A percentile compares a stretch with the other conserved stretches of the same genome.
These are phyloP conservation scores for Ustilago shanxiensis DNA, from an alignment of 1,284 basidiomycete species.

Conservation along the genomic window DNA sequence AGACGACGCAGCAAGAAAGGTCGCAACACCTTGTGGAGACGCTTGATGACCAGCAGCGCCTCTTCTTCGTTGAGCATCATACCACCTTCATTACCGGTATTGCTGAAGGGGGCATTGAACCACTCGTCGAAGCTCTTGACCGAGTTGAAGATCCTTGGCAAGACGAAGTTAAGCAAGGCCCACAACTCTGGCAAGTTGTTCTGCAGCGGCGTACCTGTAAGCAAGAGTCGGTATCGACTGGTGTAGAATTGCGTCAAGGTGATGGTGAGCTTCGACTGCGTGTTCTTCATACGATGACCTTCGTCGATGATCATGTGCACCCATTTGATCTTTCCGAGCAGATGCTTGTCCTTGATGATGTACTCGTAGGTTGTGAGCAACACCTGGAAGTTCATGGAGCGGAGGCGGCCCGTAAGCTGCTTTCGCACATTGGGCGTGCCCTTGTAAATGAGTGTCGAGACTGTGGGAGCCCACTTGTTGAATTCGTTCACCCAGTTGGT, in stretches of 20 bases:
- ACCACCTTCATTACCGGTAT: conserved; percentile 82
- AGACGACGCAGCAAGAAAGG: conserved; percentile 95
- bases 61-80: conserved; percentile 99
- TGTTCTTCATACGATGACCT: conserved; percentile 99
- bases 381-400: conserved; percentile 67
- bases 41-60: conserved; percentile 94
- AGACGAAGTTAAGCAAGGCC: conserved; percentile 96
- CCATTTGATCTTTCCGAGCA: conserved; percentile 70
- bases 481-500: conserved; percentile 71
- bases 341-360: conserved; percentile 70
- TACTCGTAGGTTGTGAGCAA: conserved; percentile 70
- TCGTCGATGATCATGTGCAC: conserved; percentile 71
- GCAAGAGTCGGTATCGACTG: conserved; percentile 91
- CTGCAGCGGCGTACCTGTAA: conserved; percentile 97
- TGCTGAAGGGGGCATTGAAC: conserved; percentile 99
- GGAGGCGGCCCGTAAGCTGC: conserved; percentile 60
- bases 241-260: conserved; percentile 94
- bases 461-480: conserved; percentile 68
- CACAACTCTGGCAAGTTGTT: conserved; percentile 99
- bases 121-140: conserved; percentile 99
- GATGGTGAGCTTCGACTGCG: conserved; percentile 91
- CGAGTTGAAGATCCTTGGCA: conserved; percentile 99
- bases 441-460: conserved; percentile 68
- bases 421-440: conserved; percentile 68
- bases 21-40: conserved; percentile 96